Percentiles rank a stretch among this genome's conserved stretches.
Evolutionary conservation across 306 rosid species (phyloP).

Genomic region (Trifolium pratense): DNA sequence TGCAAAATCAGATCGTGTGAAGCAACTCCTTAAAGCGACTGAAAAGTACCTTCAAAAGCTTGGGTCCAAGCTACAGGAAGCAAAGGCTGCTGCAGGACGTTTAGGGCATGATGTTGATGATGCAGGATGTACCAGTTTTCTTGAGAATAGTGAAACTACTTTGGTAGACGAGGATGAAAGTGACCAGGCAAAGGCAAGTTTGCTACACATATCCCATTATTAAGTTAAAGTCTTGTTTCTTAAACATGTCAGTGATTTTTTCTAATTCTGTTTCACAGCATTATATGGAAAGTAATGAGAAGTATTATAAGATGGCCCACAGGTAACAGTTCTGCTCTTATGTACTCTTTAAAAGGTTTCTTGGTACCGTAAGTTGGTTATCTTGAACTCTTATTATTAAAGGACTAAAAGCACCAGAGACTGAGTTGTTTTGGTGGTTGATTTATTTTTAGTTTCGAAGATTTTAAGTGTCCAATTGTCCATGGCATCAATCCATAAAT

Average conservation of each 20-base stretch:
- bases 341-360: slow-evolving; percentile 30
- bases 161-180: slow-evolving; percentile 90
- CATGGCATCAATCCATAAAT: slow-evolving; percentile 31
- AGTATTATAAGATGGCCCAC: slow-evolving; percentile 99
- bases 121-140: slow-evolving; percentile 51
- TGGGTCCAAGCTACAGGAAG: slow-evolving; percentile 87
- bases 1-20: slow-evolving; percentile 98
- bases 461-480: slow-evolving; percentile 5
- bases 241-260: slow-evolving; percentile 40
- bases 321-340: slow-evolving; percentile 59
- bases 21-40: slow-evolving; percentile 97
- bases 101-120: slow-evolving; percentile 76
- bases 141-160: slow-evolving; percentile 67
- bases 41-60: slow-evolving; percentile 99
- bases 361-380: slow-evolving; percentile 32
- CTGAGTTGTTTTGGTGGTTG: not conserved
- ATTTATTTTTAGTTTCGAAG: slow-evolving; percentile 23
- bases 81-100: slow-evolving; percentile 70
- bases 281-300: slow-evolving; percentile 98
- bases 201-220: slow-evolving; percentile 5
- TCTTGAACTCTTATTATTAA: slow-evolving; percentile 4
- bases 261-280: slow-evolving; percentile 68
- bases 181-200: slow-evolving; percentile 97
- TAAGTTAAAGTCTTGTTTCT: slow-evolving; percentile 17
- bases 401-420: not conserved